Evolutionary conservation across 2,329 filamentous ascomycete genomes (phyloP).

Genomic region (Claviceps humidiphila): DNA sequence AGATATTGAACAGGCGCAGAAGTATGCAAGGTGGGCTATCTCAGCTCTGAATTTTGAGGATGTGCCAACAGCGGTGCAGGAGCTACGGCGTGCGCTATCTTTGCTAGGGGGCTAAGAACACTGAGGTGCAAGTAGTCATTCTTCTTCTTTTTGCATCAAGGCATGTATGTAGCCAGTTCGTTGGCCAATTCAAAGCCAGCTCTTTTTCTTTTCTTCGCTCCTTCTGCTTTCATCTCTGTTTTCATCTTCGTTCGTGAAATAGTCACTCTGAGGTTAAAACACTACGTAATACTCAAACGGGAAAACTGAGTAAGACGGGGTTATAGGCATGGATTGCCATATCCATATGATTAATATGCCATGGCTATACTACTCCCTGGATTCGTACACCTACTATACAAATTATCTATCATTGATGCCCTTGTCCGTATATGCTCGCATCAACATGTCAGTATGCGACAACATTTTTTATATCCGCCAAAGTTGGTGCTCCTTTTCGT

Average conservation of each 20-base stretch:
- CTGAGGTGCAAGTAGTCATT: too few species aligned
- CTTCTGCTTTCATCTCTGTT: too few species aligned
- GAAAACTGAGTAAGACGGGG: too few species aligned
- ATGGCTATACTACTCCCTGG: neutral
- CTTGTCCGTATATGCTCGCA: neutral
- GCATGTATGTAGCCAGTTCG: too few species aligned
- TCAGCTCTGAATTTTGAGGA: conserved; percentile 96
- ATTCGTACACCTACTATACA: conserved; percentile 6
- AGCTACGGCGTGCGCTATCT: conserved; percentile 63
- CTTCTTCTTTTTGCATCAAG: too few species aligned
- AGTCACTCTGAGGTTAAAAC: too few species aligned
- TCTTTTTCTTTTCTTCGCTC: too few species aligned
- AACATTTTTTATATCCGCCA: conserved; percentile 2
- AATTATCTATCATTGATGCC: neutral
- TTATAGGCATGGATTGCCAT: neutral
- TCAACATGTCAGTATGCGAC: conserved; percentile 1
- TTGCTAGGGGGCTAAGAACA: conserved; percentile 44
- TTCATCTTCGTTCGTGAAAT: too few species aligned
- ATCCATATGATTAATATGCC: neutral
- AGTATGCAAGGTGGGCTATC: conserved; percentile 94
- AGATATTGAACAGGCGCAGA: conserved; percentile 74
- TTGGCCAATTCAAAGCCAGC: too few species aligned
- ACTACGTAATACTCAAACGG: too few species aligned
- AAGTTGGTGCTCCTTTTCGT: neutral
- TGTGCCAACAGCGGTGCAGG: conserved; percentile 74